Evolutionary conservation across 495 filamentous ascomycete species (phyloP).

Genomic region (Parathielavia hyrcaniae): DNA sequence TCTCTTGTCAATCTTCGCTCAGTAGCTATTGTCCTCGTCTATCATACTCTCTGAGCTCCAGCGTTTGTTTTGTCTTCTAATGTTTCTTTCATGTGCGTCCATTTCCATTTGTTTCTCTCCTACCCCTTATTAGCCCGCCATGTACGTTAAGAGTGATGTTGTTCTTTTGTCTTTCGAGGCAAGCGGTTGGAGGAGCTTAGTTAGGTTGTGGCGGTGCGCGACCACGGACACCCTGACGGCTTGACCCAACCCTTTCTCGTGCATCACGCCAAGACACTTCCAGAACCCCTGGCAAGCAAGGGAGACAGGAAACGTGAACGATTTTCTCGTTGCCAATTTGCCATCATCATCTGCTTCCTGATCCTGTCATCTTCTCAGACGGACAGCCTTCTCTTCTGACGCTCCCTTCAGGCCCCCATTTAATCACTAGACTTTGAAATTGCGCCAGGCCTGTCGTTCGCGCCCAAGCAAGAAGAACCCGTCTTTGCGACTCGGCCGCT

Average conservation of each 20-base stretch:
- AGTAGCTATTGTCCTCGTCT: too few relatives aligned
- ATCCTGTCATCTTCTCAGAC: background rate
- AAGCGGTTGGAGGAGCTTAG: background rate
- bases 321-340: background rate
- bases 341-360: conserved; percentile 1
- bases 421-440: background rate
- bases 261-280: conserved; percentile 22
- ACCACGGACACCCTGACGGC: conserved; percentile 10
- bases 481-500: background rate
- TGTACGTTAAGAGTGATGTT: too few relatives aligned
- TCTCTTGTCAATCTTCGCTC: too few relatives aligned
- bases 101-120: too few relatives aligned
- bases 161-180: background rate
- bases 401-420: conserved; percentile 3
- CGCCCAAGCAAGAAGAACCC: background rate
- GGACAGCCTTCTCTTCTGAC: conserved; percentile 11
- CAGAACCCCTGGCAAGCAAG: conserved; percentile 11
- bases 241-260: conserved; percentile 22
- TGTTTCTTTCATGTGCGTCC: too few relatives aligned
- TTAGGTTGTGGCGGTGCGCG: conserved; percentile 26
- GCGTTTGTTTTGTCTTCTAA: too few relatives aligned
- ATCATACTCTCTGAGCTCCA: too few relatives aligned
- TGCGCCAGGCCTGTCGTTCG: background rate
- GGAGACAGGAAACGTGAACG: background rate
- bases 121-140: too few relatives aligned